Percentiles rank a stretch among this genome's conserved stretches.
Evolutionary conservation across 2,329 filamentous ascomycete genomes (phyloP).

Genomic region (Blastomyces silverae): DNA sequence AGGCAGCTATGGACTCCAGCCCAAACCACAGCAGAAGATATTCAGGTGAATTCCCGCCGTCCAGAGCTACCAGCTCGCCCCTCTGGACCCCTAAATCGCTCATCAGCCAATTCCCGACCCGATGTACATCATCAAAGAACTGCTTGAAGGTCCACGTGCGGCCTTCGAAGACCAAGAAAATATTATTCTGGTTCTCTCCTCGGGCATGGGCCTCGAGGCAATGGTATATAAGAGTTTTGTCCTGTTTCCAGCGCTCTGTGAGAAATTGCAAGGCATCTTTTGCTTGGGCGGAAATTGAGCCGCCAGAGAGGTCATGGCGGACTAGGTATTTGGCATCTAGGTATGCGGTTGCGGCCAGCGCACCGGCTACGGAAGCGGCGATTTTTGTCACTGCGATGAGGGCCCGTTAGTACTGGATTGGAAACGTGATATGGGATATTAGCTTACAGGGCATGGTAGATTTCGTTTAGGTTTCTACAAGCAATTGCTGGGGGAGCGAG

Average conservation of each 20-base stretch:
- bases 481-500: not conserved
- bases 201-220: conserved; percentile 8
- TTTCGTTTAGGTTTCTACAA: not conserved
- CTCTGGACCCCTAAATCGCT: conserved; percentile 4
- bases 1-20: conserved; percentile 42
- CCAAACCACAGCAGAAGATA: conserved; percentile 43
- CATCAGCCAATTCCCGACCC: conserved; percentile 13
- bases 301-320: conserved; percentile 6
- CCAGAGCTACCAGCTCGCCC: conserved; percentile 43
- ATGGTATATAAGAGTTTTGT: conserved; percentile 13
- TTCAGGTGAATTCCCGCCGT: conserved; percentile 46
- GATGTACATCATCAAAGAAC: conserved; percentile 9
- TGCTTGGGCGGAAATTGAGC: not conserved
- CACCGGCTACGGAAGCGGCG: conserved; percentile 4
- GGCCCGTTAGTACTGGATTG: not conserved
- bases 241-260: conserved; percentile 9
- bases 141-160: conserved; percentile 12
- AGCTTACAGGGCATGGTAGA: not conserved
- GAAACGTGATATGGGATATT: not conserved
- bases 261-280: conserved; percentile 4
- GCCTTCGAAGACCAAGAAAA: conserved; percentile 10
- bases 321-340: conserved; percentile 11
- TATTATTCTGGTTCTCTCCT: not conserved
- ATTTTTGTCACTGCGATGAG: conserved; percentile 3
- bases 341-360: conserved; percentile 10